Conservation (phyloP, 192 early-diverging fungal species). For the Coemansia reversa region DNA sequence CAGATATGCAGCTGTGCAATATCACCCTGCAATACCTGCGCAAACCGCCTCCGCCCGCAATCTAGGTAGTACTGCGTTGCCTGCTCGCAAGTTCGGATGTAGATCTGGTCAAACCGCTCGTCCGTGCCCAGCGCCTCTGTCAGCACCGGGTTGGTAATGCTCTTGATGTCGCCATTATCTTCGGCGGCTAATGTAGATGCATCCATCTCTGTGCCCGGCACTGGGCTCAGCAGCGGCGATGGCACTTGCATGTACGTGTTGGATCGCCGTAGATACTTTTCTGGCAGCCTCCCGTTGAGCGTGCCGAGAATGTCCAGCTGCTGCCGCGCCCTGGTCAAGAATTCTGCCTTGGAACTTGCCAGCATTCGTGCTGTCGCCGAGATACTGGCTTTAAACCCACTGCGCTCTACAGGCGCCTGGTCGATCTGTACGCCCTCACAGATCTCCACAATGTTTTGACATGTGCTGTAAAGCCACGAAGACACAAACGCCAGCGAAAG, state of each 20-base stretch:
- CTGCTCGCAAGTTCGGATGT: slow-evolving; percentile 48
- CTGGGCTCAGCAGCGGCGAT: slow-evolving; percentile 7
- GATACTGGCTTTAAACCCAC: not conserved
- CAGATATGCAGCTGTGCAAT: slow-evolving; percentile 40
- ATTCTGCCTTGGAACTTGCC: slow-evolving; percentile 50
- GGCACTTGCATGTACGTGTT: slow-evolving; percentile 16
- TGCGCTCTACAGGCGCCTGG: slow-evolving; percentile 11
- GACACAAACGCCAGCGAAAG: slow-evolving; percentile 39
- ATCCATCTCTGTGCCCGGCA: not conserved
- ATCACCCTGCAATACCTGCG: slow-evolving; percentile 43
- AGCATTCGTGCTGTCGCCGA: slow-evolving; percentile 16
- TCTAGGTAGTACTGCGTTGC: slow-evolving; percentile 52
- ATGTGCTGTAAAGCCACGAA: slow-evolving; percentile 48
- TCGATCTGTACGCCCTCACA: slow-evolving; percentile 40
- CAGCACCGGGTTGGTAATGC: slow-evolving; percentile 49
- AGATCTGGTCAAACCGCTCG: slow-evolving; percentile 52
- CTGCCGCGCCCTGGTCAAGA: slow-evolving; percentile 40
- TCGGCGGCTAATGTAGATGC: not conserved
- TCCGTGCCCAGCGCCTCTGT: slow-evolving; percentile 39
- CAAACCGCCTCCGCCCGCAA: slow-evolving; percentile 42
- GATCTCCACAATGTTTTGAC: slow-evolving; percentile 52
- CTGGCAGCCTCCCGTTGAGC: slow-evolving; percentile 22
- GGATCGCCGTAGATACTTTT: slow-evolving; percentile 8
- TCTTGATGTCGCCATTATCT: not conserved
- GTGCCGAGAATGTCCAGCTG: slow-evolving; percentile 52